Evolutionary conservation across 768 basidiomycete genomes (phyloP), one percentile per base, ranked within the genome.

Genomic region (Dentipellis fragilis): DNA sequence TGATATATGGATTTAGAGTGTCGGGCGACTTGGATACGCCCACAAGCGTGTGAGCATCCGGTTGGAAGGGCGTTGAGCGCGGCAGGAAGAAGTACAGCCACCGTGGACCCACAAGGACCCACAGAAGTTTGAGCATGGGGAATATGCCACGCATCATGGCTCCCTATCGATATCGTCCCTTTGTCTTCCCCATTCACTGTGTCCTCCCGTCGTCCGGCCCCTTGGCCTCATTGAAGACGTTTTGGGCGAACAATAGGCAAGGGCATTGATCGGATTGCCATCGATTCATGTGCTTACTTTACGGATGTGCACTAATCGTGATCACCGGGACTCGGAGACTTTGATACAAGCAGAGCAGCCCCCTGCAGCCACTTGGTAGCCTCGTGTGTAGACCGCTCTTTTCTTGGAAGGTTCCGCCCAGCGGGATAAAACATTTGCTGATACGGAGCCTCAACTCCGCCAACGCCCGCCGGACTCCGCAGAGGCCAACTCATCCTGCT

Each of bases 41-140:
- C 29, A 29, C 29, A 29, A 29, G 29, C 29, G 29, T 29, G 29
- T 29, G 29, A 29, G 29, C 3, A 29, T 29, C 6, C 29, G 29
- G 29, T 29, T 29, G 29, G 29, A 29, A 29, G 29, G 29, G 29
- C 29, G 6, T 29, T 29, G 29, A 6, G 29, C 29, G 6, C n/a
- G 29, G 29, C 29, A 29, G 29, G 42, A 45, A 45, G 42, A 9
- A 17, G 22, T 36, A 42, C 21, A 21, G 21, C 29, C 29, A 14
- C 40, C n/a, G 16, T 45, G 68, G 68, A 69, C 67, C 66, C 63
- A 69, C 64, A 63, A 7, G 64, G 65, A 66, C 64, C 65, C 63
- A 69, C 65, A 59, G 52, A 47, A 56, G 57, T 35, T 21, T 11
- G 34, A 16, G 19, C 16, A 39, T 8, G 12, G n/a, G 16, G 17